phyloP scores from a whole-genome alignment of 257 asterid species.

The Oldenlandia corymbosa region DNA sequence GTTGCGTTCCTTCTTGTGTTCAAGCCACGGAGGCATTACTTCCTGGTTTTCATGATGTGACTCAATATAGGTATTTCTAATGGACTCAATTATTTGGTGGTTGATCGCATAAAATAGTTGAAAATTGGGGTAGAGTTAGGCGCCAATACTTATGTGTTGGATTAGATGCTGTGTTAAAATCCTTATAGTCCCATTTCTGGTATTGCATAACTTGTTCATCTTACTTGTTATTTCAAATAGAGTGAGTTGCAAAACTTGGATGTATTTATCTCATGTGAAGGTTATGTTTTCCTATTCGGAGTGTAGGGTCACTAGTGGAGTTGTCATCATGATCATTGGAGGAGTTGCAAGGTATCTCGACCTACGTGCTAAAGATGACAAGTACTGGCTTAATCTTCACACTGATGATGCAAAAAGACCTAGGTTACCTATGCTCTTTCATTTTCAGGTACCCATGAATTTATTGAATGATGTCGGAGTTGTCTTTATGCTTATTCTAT shows the following conservation, averaged over 20 bases:
- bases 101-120: background rate
- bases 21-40: background rate
- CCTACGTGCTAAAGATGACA: slow-evolving; percentile 41
- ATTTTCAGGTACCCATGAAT: slow-evolving; percentile 51
- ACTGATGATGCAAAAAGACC: slow-evolving; percentile 42
- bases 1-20: background rate
- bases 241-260: background rate
- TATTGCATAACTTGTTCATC: too few species aligned
- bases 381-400: slow-evolving; percentile 43
- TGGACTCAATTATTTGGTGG: slow-evolving; percentile 6
- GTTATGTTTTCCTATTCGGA: background rate
- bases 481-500: background rate
- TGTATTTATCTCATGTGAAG: too few species aligned
- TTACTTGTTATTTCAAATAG: too few species aligned
- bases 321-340: slow-evolving; percentile 62
- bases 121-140: background rate
- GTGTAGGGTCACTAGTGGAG: slow-evolving; percentile 60
- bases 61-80: background rate
- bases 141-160: background rate
- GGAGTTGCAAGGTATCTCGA: slow-evolving; percentile 56
- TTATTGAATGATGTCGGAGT: background rate
- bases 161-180: background rate
- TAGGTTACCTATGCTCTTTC: slow-evolving; percentile 56
- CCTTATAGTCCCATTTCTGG: too few species aligned
- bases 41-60: background rate